Conservation (phyloP, 192 early-diverging fungal genomes). For the Linnemannia zychae region DNA sequence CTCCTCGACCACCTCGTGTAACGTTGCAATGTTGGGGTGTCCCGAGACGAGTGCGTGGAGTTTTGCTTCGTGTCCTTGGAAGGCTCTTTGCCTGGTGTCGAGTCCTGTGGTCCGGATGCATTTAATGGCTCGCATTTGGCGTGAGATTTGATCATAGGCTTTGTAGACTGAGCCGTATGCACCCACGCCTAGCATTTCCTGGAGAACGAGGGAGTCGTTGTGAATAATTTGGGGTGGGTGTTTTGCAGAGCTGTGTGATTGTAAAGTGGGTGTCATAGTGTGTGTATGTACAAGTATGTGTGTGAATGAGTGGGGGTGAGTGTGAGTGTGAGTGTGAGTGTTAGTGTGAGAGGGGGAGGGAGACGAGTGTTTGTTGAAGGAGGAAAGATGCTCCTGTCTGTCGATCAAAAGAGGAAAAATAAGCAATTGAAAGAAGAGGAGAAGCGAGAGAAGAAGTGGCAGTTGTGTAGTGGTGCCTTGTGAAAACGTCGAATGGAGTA, state of each 20-base stretch:
- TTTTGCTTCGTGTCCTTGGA: constrained; percentile 74
- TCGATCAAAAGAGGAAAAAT: not conserved
- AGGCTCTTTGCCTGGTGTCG: constrained; percentile 64
- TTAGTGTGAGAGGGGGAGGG: not conserved
- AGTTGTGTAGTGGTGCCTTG: not conserved
- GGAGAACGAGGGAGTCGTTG: constrained; percentile 57
- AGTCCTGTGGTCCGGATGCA: constrained; percentile 73
- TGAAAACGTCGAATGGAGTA: not conserved
- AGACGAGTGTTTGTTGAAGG: not conserved
- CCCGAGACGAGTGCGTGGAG: constrained; percentile 75
- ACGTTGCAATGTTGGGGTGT: constrained; percentile 76
- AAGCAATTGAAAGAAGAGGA: not conserved
- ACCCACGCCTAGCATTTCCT: constrained; percentile 75
- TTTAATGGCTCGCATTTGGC: constrained; percentile 76
- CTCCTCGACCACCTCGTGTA: constrained; percentile 77
- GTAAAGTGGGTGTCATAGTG: constrained; percentile 21
- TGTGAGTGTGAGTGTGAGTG: not conserved
- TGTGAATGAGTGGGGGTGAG: not conserved
- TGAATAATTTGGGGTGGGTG: constrained; percentile 45
- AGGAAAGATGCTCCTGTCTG: not conserved
- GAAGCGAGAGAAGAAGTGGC: not conserved
- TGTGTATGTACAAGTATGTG: not conserved
- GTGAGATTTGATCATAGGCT: constrained; percentile 68
- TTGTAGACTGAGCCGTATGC: constrained; percentile 85
- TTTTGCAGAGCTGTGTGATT: not conserved